Conservation (phyloP, 768 basidiomycete genomes). For the Termitomyces sp. region DNA sequence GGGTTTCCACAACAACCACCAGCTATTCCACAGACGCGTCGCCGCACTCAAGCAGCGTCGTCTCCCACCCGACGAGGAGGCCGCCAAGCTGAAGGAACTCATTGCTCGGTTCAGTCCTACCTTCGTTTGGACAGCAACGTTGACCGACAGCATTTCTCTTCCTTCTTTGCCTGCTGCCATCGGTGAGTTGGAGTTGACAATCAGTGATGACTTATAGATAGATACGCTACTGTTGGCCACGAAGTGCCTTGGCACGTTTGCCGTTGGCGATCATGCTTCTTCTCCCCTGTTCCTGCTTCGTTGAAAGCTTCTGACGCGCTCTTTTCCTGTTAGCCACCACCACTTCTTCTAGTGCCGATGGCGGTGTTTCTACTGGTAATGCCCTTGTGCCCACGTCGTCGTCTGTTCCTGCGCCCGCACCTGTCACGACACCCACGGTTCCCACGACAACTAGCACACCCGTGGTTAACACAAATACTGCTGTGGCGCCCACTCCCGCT, state of each 20-base stretch:
- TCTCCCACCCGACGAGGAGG: constrained; percentile 11
- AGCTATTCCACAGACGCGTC: constrained; percentile 12
- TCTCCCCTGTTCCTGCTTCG: neutral
- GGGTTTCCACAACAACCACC: constrained; percentile 8
- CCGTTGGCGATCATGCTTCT: neutral
- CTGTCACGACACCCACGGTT: neutral
- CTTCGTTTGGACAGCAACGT: constrained; percentile 7
- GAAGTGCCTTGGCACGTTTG: neutral
- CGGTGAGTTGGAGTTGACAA: constrained; percentile 1
- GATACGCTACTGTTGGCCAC: neutral
- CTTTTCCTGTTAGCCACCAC: neutral
- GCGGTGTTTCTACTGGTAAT: too few species aligned
- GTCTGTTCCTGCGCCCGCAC: neutral
- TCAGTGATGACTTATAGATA: neutral
- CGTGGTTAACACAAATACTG: neutral
- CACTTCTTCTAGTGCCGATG: neutral
- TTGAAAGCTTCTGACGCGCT: neutral
- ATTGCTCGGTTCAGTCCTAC: constrained; percentile 16
- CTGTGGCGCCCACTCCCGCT: neutral
- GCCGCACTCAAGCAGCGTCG: constrained; percentile 13
- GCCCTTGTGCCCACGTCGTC: neutral
- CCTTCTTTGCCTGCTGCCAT: constrained; percentile 1
- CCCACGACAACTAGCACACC: neutral
- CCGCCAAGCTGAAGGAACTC: constrained; percentile 8
- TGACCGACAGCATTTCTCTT: neutral